These are phyloP conservation scores for Colletotrichum orbiculare DNA, from an alignment of 2,329 filamentous ascomycete species.

Conservation along the genomic window DNA sequence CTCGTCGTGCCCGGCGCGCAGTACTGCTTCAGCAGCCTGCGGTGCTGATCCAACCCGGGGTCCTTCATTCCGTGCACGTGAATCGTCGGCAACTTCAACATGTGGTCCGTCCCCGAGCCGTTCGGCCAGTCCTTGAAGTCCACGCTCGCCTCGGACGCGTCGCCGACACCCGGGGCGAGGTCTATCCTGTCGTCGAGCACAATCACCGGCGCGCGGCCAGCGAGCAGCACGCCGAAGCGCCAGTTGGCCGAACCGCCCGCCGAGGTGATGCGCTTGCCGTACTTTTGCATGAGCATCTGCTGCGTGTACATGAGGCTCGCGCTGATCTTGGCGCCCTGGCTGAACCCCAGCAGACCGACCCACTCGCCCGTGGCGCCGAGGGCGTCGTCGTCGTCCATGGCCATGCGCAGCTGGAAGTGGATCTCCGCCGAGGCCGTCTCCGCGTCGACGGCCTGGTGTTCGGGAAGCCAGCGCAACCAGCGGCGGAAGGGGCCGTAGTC, in stretches of 20 bases:
- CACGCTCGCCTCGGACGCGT: slow-evolving; percentile 44
- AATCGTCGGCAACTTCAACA: slow-evolving; percentile 68
- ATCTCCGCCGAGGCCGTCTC: slow-evolving; percentile 52
- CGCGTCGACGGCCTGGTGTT: slow-evolving; percentile 65
- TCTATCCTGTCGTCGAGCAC: slow-evolving; percentile 54
- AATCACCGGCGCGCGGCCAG: slow-evolving; percentile 70
- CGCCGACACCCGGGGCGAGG: slow-evolving; percentile 38
- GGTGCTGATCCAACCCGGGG: slow-evolving; percentile 68
- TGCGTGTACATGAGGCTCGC: slow-evolving; percentile 70
- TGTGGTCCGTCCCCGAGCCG: slow-evolving; percentile 53
- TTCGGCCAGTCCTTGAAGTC: slow-evolving; percentile 57
- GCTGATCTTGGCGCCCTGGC: slow-evolving; percentile 72
- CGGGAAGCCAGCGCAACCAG: slow-evolving; percentile 71
- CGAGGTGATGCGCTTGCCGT: slow-evolving; percentile 41
- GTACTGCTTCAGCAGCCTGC: slow-evolving; percentile 66
- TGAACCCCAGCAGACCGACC: slow-evolving; percentile 73
- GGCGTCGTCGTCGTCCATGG: slow-evolving; percentile 64
- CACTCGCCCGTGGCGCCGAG: slow-evolving; percentile 65
- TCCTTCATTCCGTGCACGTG: slow-evolving; percentile 76
- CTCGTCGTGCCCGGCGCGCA: slow-evolving; percentile 64
- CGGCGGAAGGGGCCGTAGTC: slow-evolving; percentile 73
- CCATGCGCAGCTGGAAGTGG: slow-evolving; percentile 50
- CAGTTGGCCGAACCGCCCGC: slow-evolving; percentile 53
- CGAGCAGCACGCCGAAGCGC: slow-evolving; percentile 71
- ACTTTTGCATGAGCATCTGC: slow-evolving; percentile 62